Evolutionary conservation across 2,329 filamentous ascomycete genomes (phyloP), one percentile per base, ranked within the genome.

Genomic region (Exophiala viscosa): DNA sequence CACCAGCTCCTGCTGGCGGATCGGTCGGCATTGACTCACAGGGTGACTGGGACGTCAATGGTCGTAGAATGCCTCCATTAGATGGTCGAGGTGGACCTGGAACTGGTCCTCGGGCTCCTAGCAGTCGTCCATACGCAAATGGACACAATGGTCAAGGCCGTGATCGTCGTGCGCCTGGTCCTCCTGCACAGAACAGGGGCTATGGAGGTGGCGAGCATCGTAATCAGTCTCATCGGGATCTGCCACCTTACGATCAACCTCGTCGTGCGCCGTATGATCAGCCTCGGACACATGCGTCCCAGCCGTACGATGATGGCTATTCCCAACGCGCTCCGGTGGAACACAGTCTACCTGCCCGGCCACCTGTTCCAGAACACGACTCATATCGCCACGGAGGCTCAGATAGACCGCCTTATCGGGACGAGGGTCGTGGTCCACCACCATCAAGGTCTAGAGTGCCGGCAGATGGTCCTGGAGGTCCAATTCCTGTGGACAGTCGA

Each of bases 1-100:
- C 92, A 3, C 92, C 93, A 10, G 93, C 92, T 0, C 93, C 93
- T 0, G 90, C 92, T 62, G 92, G 91, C 10, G 92, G 90, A 3
- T 90, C 89, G 1, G 90, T 96, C 2, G 92, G 92, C 11, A 83
- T 90, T 64, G 82, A 79, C 9, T 76, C 79, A 8, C 80, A 82
- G 54, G 76, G 76, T 31, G 79, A 83, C 58, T 84, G 76, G 83
- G 83, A 54, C 20, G 54, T 62, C 44, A 52, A 60, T 36, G 62
- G 61, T 15, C 48, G 72, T 61, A 68, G 46, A 64, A 62, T 42
- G 60, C 67, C 41, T 65, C 69, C 33, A 65, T 66, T 44, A 55
- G 64, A 55, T 66, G 66, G 53, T 45, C 64, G 35, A 60, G 59
- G 41, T 35, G 61, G 14, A 66, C 36, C 69, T 50, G 67, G 65